These are phyloP conservation scores for Chiua virens DNA, from an alignment of 768 basidiomycete genomes.

Conservation along the genomic window DNA sequence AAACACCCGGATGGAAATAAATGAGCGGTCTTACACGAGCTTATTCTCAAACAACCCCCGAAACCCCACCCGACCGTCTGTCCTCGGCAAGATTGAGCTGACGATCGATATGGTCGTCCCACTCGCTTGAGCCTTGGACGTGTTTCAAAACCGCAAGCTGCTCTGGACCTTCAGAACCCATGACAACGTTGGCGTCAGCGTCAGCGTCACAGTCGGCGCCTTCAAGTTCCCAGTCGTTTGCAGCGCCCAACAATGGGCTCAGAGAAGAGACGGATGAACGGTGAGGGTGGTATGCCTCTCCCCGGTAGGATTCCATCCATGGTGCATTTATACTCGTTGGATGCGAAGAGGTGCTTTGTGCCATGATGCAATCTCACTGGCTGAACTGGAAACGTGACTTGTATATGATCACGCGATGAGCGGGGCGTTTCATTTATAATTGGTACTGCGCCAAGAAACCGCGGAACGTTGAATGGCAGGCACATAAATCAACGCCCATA, in stretches of 20 bases:
- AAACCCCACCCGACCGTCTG: constrained; percentile 26
- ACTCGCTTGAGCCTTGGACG: neutral
- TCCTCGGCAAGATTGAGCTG: constrained; percentile 11
- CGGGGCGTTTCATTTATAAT: too few relatives aligned
- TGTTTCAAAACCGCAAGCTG: neutral
- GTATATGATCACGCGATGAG: too few relatives aligned
- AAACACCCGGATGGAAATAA: neutral
- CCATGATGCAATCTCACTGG: too few relatives aligned
- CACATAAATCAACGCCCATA: too few relatives aligned
- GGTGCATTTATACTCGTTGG: constrained; percentile 14
- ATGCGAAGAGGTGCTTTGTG: neutral
- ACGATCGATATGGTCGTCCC: neutral
- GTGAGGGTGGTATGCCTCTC: constrained; percentile 2
- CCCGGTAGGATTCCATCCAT: neutral
- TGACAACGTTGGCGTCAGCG: constrained; percentile 7
- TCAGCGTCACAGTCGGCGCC: too few relatives aligned
- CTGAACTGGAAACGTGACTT: neutral
- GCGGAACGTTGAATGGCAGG: too few relatives aligned
- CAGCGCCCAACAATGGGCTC: constrained; percentile 1
- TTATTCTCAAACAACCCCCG: constrained; percentile 28
- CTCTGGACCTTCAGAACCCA: constrained; percentile 6
- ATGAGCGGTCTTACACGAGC: constrained; percentile 21
- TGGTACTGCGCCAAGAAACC: too few relatives aligned
- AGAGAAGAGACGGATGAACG: constrained; percentile 16
- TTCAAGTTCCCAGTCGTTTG: constrained; percentile 8